These are phyloP conservation scores for Solanum bulbocastanum DNA, from an alignment of 257 asterid species.

Conservation along the genomic window DNA sequence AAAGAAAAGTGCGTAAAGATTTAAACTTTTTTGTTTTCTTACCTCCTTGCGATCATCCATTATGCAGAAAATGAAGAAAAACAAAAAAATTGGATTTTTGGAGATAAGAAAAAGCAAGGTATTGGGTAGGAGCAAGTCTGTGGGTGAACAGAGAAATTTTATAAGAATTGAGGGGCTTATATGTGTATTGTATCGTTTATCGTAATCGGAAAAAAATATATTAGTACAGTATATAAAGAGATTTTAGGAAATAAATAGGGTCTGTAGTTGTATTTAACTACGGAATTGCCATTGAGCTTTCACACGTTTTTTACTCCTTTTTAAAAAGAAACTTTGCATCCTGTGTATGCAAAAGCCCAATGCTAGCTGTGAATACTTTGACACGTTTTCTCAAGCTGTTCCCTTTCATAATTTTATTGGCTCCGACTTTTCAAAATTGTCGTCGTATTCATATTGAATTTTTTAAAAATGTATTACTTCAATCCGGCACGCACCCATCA, in stretches of 20 bases:
- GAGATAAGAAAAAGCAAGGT: not conserved
- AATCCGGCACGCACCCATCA: too few species aligned
- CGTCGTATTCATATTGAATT: too few species aligned
- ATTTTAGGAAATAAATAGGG: not conserved
- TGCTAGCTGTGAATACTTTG: not conserved
- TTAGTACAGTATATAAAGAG: not conserved
- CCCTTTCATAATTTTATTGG: not conserved
- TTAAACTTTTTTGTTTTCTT: not conserved
- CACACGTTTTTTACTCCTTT: not conserved
- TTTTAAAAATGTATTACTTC: too few species aligned
- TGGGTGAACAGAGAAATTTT: not conserved
- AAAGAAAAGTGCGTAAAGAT: not conserved
- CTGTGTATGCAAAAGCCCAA: not conserved
- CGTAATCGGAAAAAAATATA: not conserved
- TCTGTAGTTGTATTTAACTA: not conserved
- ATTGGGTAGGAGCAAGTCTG: not conserved
- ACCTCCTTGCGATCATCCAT: conserved; percentile 26
- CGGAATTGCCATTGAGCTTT: not conserved
- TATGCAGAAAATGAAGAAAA: not conserved
- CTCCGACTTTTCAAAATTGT: too few species aligned
- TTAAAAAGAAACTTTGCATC: not conserved
- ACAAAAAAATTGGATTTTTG: not conserved
- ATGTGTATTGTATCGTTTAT: not conserved
- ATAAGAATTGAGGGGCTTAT: not conserved
- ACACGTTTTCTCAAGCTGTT: not conserved